Percentiles rank a stretch among this genome's conserved stretches.
These are phyloP conservation scores for Fusarium stilboides DNA, from an alignment of 2,329 filamentous ascomycete species.

Conservation along the genomic window DNA sequence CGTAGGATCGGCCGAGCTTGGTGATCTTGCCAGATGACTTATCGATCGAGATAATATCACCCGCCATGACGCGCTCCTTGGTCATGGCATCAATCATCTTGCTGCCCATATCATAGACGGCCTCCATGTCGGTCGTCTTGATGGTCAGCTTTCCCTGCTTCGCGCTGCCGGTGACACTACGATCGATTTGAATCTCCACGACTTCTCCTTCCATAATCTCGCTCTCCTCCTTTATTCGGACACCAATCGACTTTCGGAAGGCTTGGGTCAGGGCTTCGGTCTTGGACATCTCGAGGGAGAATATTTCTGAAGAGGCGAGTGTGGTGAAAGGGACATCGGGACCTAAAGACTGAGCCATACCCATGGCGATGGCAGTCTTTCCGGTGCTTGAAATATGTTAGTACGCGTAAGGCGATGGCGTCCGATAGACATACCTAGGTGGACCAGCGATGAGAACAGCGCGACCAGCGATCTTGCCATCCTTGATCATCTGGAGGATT, in stretches of 20 bases:
- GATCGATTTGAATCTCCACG: conserved; percentile 98
- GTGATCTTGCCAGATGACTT: conserved; percentile 99
- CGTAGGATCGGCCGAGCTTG: conserved; percentile 95
- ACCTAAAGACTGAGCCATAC: conserved; percentile 96
- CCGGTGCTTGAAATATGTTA: conserved; percentile 77
- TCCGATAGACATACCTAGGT: conserved; percentile 72
- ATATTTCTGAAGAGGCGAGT: conserved; percentile 96
- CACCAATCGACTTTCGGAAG: conserved; percentile 98
- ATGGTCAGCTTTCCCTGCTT: conserved; percentile 99
- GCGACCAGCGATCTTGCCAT: conserved; percentile 96
- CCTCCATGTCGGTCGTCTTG: conserved; percentile 99
- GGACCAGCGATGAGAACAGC: conserved; percentile 96
- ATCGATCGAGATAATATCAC: conserved; percentile 98
- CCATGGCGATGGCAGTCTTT: conserved; percentile 99
- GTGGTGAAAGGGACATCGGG: conserved; percentile 96
- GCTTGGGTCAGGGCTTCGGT: conserved; percentile 98
- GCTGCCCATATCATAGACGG: conserved; percentile 98
- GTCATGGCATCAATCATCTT: conserved; percentile 99
- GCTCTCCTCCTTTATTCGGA: conserved; percentile 98
- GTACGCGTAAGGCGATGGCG: conserved; percentile 14
- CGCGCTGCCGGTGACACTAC: conserved; percentile 94
- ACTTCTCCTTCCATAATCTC: conserved; percentile 99
- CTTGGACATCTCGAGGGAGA: conserved; percentile 99
- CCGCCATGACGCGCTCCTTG: conserved; percentile 98
- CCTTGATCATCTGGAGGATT: conserved; percentile 98